Conservation (phyloP, 2,329 filamentous ascomycete genomes). For the Pleomassaria siparia region DNA sequence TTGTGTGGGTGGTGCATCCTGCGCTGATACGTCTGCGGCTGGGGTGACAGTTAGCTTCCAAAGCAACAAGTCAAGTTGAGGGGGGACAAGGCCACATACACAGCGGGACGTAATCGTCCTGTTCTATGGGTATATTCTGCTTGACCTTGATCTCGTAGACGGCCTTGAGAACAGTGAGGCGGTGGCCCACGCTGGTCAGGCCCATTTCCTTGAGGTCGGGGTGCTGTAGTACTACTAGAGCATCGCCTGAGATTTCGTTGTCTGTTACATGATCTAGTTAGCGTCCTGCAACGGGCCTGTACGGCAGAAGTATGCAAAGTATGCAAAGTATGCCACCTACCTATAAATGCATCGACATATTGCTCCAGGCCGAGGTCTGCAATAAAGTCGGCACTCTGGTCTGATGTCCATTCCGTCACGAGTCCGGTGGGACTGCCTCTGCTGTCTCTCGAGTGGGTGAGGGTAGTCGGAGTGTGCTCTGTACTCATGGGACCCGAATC, state of each 20-base stretch:
- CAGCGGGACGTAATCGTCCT: conserved; percentile 88
- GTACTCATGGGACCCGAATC: conserved; percentile 70
- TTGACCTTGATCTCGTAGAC: conserved; percentile 96
- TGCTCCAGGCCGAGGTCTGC: conserved; percentile 76
- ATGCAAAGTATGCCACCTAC: conserved; percentile 56
- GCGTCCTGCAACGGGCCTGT: conserved; percentile 1
- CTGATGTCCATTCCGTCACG: conserved; percentile 78
- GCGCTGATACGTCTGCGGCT: conserved; percentile 87
- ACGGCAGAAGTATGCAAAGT: no score
- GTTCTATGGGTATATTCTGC: conserved; percentile 86
- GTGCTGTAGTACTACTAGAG: conserved; percentile 82
- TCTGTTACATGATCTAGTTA: conserved; percentile 56
- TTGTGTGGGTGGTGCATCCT: conserved; percentile 84
- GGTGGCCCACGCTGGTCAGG: conserved; percentile 87
- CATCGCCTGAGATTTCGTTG: conserved; percentile 92
- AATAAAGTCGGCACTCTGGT: conserved; percentile 90
- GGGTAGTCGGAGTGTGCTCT: conserved; percentile 79
- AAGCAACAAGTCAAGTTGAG: background rate
- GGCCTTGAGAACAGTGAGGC: conserved; percentile 90
- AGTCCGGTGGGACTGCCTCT: conserved; percentile 72
- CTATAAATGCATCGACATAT: conserved; percentile 80
- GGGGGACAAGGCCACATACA: conserved; percentile 64
- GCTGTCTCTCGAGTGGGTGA: conserved; percentile 64
- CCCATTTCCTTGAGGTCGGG: conserved; percentile 96
- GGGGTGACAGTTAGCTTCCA: conserved; percentile 12